phyloP scores from a whole-genome alignment of 768 basidiomycete species.

The Hericium coralloides region DNA sequence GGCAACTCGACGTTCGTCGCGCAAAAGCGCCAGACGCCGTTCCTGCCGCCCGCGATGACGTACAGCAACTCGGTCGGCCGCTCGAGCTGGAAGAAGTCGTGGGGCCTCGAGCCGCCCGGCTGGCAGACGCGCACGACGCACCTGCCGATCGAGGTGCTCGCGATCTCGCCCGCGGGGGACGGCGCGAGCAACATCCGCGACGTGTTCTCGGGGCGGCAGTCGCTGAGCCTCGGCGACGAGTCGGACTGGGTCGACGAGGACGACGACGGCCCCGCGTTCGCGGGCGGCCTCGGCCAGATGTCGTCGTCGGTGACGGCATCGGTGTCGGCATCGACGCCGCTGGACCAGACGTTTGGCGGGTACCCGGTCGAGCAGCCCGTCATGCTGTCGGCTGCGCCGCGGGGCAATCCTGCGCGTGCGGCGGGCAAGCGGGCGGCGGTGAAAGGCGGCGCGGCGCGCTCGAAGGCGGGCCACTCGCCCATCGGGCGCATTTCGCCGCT shows the following conservation, averaged over 20 bases:
- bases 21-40: constrained; percentile 73
- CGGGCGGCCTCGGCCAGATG: constrained; percentile 68
- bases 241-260: constrained; percentile 88
- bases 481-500: constrained; percentile 53
- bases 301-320: constrained; percentile 5
- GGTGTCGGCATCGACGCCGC: constrained; percentile 3
- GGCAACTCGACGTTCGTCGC: constrained; percentile 62
- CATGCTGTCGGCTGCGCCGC: constrained; percentile 23
- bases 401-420: constrained; percentile 9
- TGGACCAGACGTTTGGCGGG: constrained; percentile 4
- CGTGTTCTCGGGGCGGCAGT: constrained; percentile 67
- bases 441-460: constrained; percentile 19
- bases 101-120: constrained; percentile 82
- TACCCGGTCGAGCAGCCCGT: constrained; percentile 5
- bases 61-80: constrained; percentile 42
- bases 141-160: constrained; percentile 68
- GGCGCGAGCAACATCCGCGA: constrained; percentile 48
- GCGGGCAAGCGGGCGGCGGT: constrained; percentile 7
- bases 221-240: constrained; percentile 59
- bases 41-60: constrained; percentile 38
- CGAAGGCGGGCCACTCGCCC: constrained; percentile 50
- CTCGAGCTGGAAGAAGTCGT: constrained; percentile 83
- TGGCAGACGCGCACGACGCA: constrained; percentile 63
- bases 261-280: constrained; percentile 62
- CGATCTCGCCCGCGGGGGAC: constrained; percentile 42